Evolutionary conservation across 2,329 filamentous ascomycete genomes (phyloP).

Genomic region (Diplodia corticola): DNA sequence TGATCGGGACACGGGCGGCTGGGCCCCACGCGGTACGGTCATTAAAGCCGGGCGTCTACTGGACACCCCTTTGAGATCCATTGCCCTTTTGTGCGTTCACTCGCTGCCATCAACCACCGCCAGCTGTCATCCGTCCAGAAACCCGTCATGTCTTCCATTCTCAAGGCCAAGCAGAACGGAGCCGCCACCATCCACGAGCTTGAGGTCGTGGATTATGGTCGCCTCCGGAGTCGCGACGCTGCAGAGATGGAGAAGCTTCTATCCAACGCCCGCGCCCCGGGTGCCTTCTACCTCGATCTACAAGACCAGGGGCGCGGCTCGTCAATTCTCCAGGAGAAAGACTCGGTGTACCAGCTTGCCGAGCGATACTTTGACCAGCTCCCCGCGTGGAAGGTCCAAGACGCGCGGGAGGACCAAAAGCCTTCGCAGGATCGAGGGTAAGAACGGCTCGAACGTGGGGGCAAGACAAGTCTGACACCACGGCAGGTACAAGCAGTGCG

Average conservation of each 20-base stretch:
- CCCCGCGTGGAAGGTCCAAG: neutral
- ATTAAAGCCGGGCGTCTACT: no score
- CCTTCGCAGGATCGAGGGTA: constrained; percentile 3
- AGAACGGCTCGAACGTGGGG: neutral
- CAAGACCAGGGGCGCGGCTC: neutral
- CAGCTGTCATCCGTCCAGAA: neutral
- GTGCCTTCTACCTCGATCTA: neutral
- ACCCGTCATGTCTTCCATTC: neutral
- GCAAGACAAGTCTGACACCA: neutral
- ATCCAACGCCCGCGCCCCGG: neutral
- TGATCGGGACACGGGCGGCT: no score
- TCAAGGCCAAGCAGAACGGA: neutral
- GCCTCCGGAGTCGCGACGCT: neutral
- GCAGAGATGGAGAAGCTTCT: neutral
- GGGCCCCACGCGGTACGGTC: no score
- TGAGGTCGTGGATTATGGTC: neutral
- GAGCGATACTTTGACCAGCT: neutral
- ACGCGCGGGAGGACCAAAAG: neutral
- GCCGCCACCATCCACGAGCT: neutral
- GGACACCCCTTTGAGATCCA: neutral
- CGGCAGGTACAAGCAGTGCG: neutral
- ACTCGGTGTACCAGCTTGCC: neutral
- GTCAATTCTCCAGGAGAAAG: neutral
- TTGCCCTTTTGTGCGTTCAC: neutral
- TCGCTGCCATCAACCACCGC: neutral